Conservation (phyloP, 176 grass and related monocot genomes). For the Phoenix dactylifera region DNA sequence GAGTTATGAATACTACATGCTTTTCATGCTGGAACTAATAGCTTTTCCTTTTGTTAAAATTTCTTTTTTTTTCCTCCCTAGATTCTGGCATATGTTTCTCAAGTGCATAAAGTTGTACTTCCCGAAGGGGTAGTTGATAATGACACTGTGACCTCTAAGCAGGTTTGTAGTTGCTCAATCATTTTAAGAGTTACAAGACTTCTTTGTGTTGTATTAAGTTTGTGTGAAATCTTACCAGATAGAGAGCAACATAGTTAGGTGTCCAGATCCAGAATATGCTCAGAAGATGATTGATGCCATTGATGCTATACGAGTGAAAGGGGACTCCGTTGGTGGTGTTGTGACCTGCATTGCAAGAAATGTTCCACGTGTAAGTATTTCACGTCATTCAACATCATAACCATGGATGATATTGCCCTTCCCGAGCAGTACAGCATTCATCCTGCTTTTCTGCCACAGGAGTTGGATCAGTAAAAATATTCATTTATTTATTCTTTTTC, state of each 20-base stretch:
- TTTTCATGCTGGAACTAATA: background rate
- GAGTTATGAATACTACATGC: background rate
- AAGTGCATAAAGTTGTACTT: conserved; percentile 90
- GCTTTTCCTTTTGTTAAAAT: background rate
- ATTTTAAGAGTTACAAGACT: background rate
- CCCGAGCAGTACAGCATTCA: background rate
- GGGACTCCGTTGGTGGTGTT: conserved; percentile 90
- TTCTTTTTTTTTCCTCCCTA: conserved; percentile 2
- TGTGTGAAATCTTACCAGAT: conserved; percentile 44
- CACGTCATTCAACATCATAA: background rate
- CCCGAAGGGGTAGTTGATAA: conserved; percentile 84
- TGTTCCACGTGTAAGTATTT: conserved; percentile 79
- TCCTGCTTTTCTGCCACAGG: too few relatives aligned
- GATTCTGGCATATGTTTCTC: conserved; percentile 94
- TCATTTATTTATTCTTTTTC: too few relatives aligned
- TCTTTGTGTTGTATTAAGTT: conserved; percentile 16
- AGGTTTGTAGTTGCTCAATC: conserved; percentile 32
- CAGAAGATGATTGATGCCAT: conserved; percentile 96
- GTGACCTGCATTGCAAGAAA: conserved; percentile 97
- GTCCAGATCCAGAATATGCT: conserved; percentile 91
- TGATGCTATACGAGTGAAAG: conserved; percentile 70
- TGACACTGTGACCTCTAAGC: conserved; percentile 64
- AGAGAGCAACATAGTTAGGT: conserved; percentile 95
- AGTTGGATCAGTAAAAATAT: too few relatives aligned
- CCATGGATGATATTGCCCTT: background rate